A percentile compares a stretch with the other conserved stretches of the same genome.
Evolutionary conservation across 2,329 filamentous ascomycete genomes (phyloP).

Genomic region (Colletotrichum aenigma): DNA sequence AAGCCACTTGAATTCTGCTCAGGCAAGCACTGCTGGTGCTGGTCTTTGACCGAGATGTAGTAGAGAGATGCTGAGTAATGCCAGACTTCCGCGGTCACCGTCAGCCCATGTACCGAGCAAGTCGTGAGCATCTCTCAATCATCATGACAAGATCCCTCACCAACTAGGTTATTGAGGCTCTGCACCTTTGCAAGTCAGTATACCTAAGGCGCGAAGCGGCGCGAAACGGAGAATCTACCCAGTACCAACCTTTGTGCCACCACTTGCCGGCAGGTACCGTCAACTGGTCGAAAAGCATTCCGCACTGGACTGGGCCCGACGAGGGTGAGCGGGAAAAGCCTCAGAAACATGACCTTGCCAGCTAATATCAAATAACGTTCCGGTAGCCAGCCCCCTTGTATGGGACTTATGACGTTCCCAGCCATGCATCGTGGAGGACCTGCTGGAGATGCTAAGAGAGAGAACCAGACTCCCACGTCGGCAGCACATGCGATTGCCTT

Average conservation of each 20-base stretch:
- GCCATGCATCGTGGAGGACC: background rate
- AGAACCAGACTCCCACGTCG: background rate
- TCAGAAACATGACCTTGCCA: background rate
- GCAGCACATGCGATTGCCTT: background rate
- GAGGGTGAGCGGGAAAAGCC: background rate
- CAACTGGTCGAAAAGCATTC: background rate
- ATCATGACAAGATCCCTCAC: background rate
- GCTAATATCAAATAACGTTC: background rate
- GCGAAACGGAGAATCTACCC: background rate
- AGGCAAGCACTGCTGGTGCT: background rate
- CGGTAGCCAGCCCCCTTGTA: background rate
- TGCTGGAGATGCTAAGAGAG: background rate
- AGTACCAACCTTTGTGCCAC: background rate
- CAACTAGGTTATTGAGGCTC: background rate
- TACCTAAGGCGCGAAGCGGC: background rate
- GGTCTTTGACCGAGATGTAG: background rate
- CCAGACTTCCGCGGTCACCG: background rate
- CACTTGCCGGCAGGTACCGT: background rate
- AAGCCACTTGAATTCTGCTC: background rate
- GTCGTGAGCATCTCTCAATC: background rate
- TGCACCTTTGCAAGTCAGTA: background rate
- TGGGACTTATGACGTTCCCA: background rate
- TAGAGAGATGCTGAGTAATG: background rate
- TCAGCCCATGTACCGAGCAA: background rate
- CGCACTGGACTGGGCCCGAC: background rate